phyloP scores from a whole-genome alignment of 2,329 filamentous ascomycete species.

The Didymella arachidicola region DNA sequence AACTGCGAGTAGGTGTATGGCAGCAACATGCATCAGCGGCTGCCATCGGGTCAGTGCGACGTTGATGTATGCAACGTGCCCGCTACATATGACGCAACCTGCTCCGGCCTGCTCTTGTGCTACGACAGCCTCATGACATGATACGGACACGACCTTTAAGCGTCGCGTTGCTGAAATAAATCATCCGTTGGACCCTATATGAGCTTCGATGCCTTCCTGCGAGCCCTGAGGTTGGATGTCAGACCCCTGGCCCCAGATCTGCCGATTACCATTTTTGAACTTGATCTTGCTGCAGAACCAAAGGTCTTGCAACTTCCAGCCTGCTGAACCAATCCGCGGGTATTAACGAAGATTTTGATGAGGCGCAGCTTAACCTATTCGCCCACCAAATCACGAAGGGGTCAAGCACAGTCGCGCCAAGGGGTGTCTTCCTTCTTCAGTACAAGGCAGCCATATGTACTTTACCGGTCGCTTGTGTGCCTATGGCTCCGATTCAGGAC shows the following conservation, averaged over 20 bases:
- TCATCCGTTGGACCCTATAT: not conserved
- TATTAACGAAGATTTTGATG: not conserved
- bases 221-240: not conserved
- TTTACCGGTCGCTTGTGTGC: too few species aligned
- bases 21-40: not conserved
- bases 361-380: not conserved
- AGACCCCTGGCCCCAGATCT: not conserved
- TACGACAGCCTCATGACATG: not conserved
- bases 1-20: not conserved
- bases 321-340: not conserved
- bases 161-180: not conserved
- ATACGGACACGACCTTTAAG: not conserved
- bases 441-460: not conserved
- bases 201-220: not conserved
- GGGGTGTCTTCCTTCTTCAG: not conserved
- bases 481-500: too few species aligned
- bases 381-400: not conserved
- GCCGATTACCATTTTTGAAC: too few species aligned
- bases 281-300: constrained; percentile 3
- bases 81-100: not conserved
- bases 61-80: not conserved
- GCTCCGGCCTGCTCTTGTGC: not conserved
- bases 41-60: not conserved
- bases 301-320: constrained; percentile 1
- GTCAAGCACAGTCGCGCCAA: not conserved